Conservation (phyloP, 306 rosid species). For the Quercus gilva region DNA sequence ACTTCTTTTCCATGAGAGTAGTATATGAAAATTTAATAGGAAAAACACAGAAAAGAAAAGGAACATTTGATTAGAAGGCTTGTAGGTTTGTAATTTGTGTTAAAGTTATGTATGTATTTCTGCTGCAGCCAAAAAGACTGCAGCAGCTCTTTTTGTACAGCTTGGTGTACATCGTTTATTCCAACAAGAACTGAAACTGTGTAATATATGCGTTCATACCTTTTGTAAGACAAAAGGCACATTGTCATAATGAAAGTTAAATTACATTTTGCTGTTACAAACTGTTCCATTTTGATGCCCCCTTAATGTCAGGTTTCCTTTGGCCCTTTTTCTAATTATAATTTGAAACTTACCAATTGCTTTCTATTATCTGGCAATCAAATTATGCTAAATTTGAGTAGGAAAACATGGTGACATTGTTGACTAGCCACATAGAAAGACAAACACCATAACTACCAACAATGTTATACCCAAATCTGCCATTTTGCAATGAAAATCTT, state of each 20-base stretch:
- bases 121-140: constrained; percentile 43
- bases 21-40: constrained; percentile 19
- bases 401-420: too few relatives aligned
- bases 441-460: too few relatives aligned
- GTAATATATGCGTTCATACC: constrained; percentile 4
- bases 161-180: background rate
- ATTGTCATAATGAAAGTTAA: background rate
- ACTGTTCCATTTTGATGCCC: background rate
- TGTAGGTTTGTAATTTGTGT: constrained; percentile 24
- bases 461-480: too few relatives aligned
- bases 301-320: background rate
- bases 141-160: constrained; percentile 53
- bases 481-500: too few relatives aligned
- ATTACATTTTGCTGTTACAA: background rate
- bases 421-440: too few relatives aligned
- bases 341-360: background rate
- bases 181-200: too few relatives aligned
- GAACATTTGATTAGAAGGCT: constrained; percentile 15
- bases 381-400: too few relatives aligned
- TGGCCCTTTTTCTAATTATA: background rate
- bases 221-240: background rate
- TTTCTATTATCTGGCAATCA: too few relatives aligned
- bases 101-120: constrained; percentile 34
- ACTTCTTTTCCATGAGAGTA: constrained; percentile 12
- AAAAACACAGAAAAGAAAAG: constrained; percentile 7